Evolutionary conservation across 129 eudicot genomes (phyloP), one percentile per base, ranked within the genome.

Genomic region (Oenanthe sinensis): DNA sequence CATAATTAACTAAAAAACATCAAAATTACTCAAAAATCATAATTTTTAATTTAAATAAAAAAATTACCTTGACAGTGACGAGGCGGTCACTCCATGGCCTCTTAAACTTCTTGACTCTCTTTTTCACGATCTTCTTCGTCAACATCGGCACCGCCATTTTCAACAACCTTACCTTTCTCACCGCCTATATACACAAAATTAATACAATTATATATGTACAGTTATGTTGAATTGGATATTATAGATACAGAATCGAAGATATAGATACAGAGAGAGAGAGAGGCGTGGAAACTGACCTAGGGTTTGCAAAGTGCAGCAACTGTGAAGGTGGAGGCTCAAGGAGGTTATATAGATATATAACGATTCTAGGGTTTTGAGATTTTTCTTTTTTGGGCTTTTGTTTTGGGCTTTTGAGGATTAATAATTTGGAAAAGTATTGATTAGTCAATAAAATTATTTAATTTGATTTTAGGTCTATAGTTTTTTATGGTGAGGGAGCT

Each of bases 101-200:
- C 88, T 87, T 93, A 85, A 93, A 93, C 93, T 86, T 88, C 92
- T 88, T 90, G 71, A 90, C 91, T 10, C 98, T 86, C 90, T 93
- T 93, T 92, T 93, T 93, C 63, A 90, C 88, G 12, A 93, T 87
- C 91, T 88, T 93, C 91, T 93, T 93, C 60, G 79, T 82, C n/a
- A 93, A 84, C 88, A 87, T 67, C 22, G 98, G 98, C 33, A 86
- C 93, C 43, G 96, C 96, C 98, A 93, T 93, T 45, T 45, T 46
- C 4, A 17, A 12, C 8, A 5, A 17, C 5, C 68, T 60, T 60
- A 60, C 68, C 68, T 60, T 60, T 60, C 68, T n/a, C 33, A 0
- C 68, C 33, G 36, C 33, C 68, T 60, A 13, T 2, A 9, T 24
- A 2, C 2, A 8, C 62, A 54, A 2, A 58, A 58, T 3, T 10